A percentile compares a stretch with the other conserved stretches of the same genome.
Conservation (phyloP, 352 stramenopile genomes). For the Phytophthora rubi region DNA sequence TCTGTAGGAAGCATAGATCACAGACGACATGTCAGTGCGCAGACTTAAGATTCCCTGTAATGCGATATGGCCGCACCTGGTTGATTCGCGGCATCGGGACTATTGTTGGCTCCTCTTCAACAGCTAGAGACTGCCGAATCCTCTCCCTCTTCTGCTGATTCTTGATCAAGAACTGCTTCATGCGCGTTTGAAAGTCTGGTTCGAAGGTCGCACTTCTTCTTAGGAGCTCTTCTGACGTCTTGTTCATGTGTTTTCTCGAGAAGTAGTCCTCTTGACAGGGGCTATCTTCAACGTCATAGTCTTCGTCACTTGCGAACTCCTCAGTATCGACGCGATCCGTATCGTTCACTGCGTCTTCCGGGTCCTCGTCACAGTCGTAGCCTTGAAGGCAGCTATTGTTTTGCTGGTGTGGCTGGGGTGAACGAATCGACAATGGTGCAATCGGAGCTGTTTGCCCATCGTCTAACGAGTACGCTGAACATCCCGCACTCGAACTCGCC, state of each 20-base stretch:
- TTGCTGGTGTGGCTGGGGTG: slow-evolving; percentile 1
- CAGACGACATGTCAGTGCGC: neutral
- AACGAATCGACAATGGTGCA: slow-evolving; percentile 12
- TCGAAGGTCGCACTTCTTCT: slow-evolving; percentile 58
- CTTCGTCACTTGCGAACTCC: slow-evolving; percentile 4
- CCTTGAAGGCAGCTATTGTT: neutral
- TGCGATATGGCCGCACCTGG: slow-evolving; percentile 31
- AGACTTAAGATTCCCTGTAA: neutral
- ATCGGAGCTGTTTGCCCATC: slow-evolving; percentile 20
- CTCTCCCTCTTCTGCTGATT: slow-evolving; percentile 54
- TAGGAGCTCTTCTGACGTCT: slow-evolving; percentile 49
- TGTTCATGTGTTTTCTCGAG: slow-evolving; percentile 22
- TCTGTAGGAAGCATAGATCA: slow-evolving; percentile 34
- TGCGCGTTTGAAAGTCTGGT: slow-evolving; percentile 65
- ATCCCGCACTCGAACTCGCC: slow-evolving; percentile 11
- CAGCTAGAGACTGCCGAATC: slow-evolving; percentile 46
- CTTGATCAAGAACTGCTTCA: slow-evolving; percentile 60
- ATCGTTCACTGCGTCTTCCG: neutral
- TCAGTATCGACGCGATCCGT: slow-evolving; percentile 5
- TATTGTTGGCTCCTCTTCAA: slow-evolving; percentile 37
- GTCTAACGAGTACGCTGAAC: slow-evolving; percentile 22
- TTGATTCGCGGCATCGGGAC: slow-evolving; percentile 61
- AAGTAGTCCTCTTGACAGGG: slow-evolving; percentile 2
- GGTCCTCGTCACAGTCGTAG: neutral
- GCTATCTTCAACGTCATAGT: slow-evolving; percentile 12